A percentile compares a stretch with the other conserved stretches of the same genome.
phyloP scores from a whole-genome alignment of 306 rosid genomes.

The Rosa chinensis region DNA sequence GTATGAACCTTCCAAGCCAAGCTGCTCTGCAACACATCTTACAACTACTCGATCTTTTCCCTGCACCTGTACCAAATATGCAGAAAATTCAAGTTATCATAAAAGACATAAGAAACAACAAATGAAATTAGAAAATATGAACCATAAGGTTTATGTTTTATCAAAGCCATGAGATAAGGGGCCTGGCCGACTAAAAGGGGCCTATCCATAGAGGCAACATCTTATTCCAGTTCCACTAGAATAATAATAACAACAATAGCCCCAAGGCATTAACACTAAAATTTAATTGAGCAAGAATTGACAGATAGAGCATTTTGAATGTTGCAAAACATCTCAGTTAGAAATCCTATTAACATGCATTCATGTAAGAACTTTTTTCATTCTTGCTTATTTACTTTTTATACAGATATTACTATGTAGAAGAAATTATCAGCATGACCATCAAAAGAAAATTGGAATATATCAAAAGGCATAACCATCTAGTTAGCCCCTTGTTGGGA shows the following conservation, averaged over 20 bases:
- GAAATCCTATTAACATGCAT: not conserved
- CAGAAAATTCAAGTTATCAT: conserved; percentile 5
- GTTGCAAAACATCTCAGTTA: not conserved
- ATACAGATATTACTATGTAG: not conserved
- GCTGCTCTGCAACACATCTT: conserved; percentile 64
- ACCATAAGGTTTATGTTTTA: not conserved
- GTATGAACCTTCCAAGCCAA: conserved; percentile 91
- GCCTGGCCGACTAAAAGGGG: not conserved
- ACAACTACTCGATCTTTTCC: conserved; percentile 84
- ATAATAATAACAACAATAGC: not conserved
- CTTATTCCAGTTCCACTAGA: conserved; percentile 1
- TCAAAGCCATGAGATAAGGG: not conserved
- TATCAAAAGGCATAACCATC: not conserved
- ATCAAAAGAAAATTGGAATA: not conserved
- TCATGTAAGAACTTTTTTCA: not conserved
- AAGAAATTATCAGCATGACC: not conserved
- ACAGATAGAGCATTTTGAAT: not conserved
- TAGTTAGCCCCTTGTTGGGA: not conserved
- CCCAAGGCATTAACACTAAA: not conserved
- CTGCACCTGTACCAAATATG: conserved; percentile 65
- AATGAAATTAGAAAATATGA: conserved; percentile 11
- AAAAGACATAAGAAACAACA: not conserved
- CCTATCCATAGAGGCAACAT: not conserved
- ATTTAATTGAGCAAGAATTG: not conserved
- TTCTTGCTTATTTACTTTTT: not conserved